Base-by-base conservation (phyloP, 2,329 filamentous ascomycete species). In the Cryphonectria carpinicola region DNA sequence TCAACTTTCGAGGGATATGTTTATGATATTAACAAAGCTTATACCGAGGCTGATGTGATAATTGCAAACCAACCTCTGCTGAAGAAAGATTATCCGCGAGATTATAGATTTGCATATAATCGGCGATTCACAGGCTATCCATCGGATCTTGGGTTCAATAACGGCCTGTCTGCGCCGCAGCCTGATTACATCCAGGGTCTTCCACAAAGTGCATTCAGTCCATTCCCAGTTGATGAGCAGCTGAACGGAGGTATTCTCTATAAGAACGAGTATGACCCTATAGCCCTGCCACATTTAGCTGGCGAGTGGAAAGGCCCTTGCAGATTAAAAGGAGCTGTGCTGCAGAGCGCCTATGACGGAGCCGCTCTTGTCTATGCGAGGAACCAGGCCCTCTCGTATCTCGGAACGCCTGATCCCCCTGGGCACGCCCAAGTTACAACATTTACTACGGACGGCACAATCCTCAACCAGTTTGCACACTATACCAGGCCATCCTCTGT, bases 101-200 rank as follows among this genome's bases (percentile, higher is more conserved):
- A 17, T 49, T 49, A 49, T 22, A 19, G 1, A 4, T 1, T 3
- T 3, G 46, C 1, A 2, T 8, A 1, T 22, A 22, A 49, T n/a
- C 17, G 46, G 46, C 17, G 3, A 49, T 49, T 49, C 17, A 49
- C 46, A 4, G 67, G 46, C 49, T 74, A 78, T 32, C 74, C 76
- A 52, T 72, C 72, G 41, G 69, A 76, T 52, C 65, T 76, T 60
- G 74, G 75, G 10, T 77, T 79, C 62, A 79, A 79, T 39, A 71
- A 76, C 54, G 71, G 72, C 25, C 71, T 79, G 5, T 76, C 76
- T 54, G 70, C 75, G n/a, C 72, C 75, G 41, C 74, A 77, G 63
- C 77, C 78, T 43, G 77, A 77, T 70, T 78, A 75, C 39, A 65
- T 79, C 66, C 74, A 79, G 65, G 77, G 77, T 19, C 46, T 49